These are phyloP conservation scores for Wilcoxina mikolae DNA, from an alignment of 495 filamentous ascomycete genomes.

Conservation along the genomic window DNA sequence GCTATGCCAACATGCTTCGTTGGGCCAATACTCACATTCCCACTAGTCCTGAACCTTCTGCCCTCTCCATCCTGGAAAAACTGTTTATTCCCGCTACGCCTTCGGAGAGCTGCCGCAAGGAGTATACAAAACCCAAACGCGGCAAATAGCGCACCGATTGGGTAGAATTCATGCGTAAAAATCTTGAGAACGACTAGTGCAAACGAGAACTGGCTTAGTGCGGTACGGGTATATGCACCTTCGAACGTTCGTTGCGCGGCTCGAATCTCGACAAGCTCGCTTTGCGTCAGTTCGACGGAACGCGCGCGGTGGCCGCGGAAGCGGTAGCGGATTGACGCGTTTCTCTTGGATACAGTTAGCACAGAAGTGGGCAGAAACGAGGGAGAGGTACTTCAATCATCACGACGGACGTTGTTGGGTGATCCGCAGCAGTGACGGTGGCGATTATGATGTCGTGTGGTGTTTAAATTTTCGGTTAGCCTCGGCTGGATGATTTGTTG, in stretches of 20 bases:
- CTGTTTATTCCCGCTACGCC: slow-evolving; percentile 80
- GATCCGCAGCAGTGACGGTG: no score
- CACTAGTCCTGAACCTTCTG: slow-evolving; percentile 80
- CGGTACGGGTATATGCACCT: slow-evolving; percentile 89
- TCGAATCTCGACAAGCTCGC: slow-evolving; percentile 85
- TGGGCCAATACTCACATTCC: slow-evolving; percentile 42
- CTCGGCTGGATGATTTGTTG: no score
- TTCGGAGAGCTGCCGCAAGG: slow-evolving; percentile 61
- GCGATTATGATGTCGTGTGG: no score
- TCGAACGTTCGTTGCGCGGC: slow-evolving; percentile 93
- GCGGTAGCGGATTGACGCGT: slow-evolving; percentile 4
- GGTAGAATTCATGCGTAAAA: slow-evolving; percentile 89
- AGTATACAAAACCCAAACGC: slow-evolving; percentile 77
- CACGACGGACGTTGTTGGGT: neutral
- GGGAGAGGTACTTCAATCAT: neutral
- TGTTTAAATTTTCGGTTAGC: no score
- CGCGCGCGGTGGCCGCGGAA: slow-evolving; percentile 56
- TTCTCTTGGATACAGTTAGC: neutral
- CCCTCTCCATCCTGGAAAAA: slow-evolving; percentile 62
- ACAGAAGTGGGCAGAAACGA: no score
- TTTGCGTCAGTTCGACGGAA: slow-evolving; percentile 61
- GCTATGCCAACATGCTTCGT: no score
- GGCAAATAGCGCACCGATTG: slow-evolving; percentile 81
- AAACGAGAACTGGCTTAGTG: slow-evolving; percentile 86
- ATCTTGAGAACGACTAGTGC: slow-evolving; percentile 89